Base-by-base conservation (phyloP, 208 protist species). In the Crithidia bombi region DNA sequence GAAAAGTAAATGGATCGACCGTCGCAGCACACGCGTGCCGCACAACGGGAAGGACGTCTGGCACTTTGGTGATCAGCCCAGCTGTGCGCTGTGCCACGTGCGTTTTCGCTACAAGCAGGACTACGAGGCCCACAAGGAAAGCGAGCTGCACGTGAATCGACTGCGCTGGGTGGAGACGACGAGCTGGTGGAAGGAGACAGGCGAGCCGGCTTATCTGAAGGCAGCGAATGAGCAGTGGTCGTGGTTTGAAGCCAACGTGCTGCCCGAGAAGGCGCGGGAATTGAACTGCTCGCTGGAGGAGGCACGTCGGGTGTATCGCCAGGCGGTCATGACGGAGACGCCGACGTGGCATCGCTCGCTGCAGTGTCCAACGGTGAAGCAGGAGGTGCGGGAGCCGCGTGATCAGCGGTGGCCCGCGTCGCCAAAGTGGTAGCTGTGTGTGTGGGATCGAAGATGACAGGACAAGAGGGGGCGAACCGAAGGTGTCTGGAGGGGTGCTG, bases 31-130 rank as follows among this genome's bases (percentile, higher is more conserved):
- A 38, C 85, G 86, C 10, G 79, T 96, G 51, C 86, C 84, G 19
- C 87, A 96, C 76, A 90, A 93, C 44, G 91, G 91, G 21, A 96
- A 96, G 50, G 91, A 96, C 57, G 75, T 92, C 0, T 94, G 82
- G 81, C 64, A 82, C 38, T 96, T 93, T 65, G 91, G 89, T 36
- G 91, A 96, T 23, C 89, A 94, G 72, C 91, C 91, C 6, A 94
- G 89, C 69, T 96, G 91, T 65, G 86, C 88, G 15, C 78, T 96
- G 11, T 96, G 91, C 66, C 89, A 92, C 65, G 88, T 96, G 33
- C 88, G 91, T 15, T 96, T 96, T 49, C 82, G 91, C 61, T 96
- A 89, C 78, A 96, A 94, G 70, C 91, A 96, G 71, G 91, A 96
- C 75, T 96, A 94, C 67, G 87, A 96, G 70, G 77, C 87, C 0